A percentile compares a stretch with the other conserved stretches of the same genome.
Evolutionary conservation across 2,329 filamentous ascomycete species (phyloP).

Genomic region (Pyrenochaeta sp.): DNA sequence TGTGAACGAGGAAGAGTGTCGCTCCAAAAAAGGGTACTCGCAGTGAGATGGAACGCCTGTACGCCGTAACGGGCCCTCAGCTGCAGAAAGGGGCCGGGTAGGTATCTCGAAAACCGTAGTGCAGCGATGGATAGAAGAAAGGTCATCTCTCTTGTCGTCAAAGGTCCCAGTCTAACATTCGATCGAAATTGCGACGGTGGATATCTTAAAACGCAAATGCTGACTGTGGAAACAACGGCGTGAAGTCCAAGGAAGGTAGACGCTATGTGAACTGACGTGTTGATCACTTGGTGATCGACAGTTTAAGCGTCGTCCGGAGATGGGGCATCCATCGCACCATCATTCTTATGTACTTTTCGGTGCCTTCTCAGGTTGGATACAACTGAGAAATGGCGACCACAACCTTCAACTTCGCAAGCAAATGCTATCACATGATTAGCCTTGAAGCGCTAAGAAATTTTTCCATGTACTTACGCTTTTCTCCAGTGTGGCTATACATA

Average conservation of each 20-base stretch:
- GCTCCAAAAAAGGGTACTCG: conserved; percentile 39
- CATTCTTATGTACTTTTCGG: conserved; percentile 93
- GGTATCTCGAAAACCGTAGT: conserved; percentile 35
- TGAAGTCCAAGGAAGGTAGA: conserved; percentile 15
- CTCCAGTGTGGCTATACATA: conserved; percentile 98
- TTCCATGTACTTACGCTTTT: conserved; percentile 80
- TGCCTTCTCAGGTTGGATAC: conserved; percentile 95
- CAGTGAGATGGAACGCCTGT: conserved; percentile 29
- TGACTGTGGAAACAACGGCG: conserved; percentile 27
- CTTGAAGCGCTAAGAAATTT: background rate
- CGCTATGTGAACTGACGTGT: conserved; percentile 16
- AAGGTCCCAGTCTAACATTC: conserved; percentile 31
- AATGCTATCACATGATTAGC: conserved; percentile 70
- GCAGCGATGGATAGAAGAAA: conserved; percentile 44
- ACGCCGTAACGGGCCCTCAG: conserved; percentile 28
- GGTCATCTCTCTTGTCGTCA: conserved; percentile 40
- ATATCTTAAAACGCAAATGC: conserved; percentile 47
- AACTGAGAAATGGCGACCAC: conserved; percentile 94
- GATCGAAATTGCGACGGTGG: conserved; percentile 44
- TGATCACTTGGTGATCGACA: conserved; percentile 36
- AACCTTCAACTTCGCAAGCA: conserved; percentile 91
- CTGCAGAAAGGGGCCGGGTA: conserved; percentile 9
- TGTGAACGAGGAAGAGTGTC: conserved; percentile 28
- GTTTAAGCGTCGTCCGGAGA: conserved; percentile 58
- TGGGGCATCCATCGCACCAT: conserved; percentile 57